phyloP scores from a whole-genome alignment of 306 rosid species.

The Amphicarpaea edgeworthii region DNA sequence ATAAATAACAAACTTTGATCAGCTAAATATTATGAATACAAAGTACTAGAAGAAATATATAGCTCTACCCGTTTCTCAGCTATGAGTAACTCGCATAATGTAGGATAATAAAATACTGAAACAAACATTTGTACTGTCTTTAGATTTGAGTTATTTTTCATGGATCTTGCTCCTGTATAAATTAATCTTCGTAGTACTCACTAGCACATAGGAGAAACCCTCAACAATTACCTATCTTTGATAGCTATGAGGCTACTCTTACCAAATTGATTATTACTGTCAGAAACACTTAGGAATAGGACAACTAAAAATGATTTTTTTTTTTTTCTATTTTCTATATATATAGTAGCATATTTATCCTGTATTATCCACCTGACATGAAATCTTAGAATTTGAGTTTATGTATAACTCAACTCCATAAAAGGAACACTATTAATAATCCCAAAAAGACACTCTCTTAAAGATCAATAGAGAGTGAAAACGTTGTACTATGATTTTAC shows the following conservation, averaged over 20 bases:
- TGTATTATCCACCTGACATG: too few relatives aligned
- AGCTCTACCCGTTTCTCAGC: conserved; percentile 53
- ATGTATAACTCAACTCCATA: too few relatives aligned
- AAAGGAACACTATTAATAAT: too few relatives aligned
- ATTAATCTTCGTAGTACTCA: conserved; percentile 43
- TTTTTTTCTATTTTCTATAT: too few relatives aligned
- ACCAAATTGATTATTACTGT: conserved; percentile 8
- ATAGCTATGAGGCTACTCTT: conserved; percentile 41
- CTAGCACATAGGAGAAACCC: conserved; percentile 46
- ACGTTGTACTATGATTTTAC: too few relatives aligned
- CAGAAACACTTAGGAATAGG: background rate
- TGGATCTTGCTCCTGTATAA: conserved; percentile 39
- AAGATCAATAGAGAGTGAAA: too few relatives aligned
- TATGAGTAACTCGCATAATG: conserved; percentile 53
- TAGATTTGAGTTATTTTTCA: conserved; percentile 46
- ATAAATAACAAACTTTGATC: background rate
- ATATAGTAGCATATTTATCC: too few relatives aligned
- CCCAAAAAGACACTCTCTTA: too few relatives aligned
- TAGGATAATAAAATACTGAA: conserved; percentile 54
- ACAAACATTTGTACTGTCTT: conserved; percentile 49
- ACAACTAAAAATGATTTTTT: too few relatives aligned
- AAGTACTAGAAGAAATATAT: conserved; percentile 50
- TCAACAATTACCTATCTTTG: conserved; percentile 35
- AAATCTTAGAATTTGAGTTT: too few relatives aligned
- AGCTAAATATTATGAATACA: conserved; percentile 4